phyloP scores from a whole-genome alignment of 2,329 filamentous ascomycete genomes.

The Aureobasidium subglaciale region DNA sequence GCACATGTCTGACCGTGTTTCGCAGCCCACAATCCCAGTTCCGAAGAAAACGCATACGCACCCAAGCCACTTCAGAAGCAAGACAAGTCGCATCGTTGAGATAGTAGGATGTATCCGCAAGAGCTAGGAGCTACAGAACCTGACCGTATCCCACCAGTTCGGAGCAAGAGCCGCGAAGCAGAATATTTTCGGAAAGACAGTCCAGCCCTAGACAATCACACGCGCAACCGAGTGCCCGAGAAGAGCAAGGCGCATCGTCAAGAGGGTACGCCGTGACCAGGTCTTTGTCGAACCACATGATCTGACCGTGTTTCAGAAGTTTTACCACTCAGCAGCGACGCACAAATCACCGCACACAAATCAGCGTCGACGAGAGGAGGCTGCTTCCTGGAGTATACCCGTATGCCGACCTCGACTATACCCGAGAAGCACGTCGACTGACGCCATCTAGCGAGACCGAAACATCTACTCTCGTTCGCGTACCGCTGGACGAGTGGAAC shows the following conservation, averaged over 20 bases:
- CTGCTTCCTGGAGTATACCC: not conserved
- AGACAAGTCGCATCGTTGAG: not conserved
- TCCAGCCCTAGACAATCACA: not conserved
- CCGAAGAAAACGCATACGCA: not conserved
- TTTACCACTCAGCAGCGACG: not conserved
- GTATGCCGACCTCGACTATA: not conserved
- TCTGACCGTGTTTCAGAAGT: not conserved
- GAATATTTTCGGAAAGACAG: not conserved
- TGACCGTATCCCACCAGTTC: not conserved
- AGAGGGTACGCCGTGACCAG: not conserved
- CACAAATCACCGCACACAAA: not conserved
- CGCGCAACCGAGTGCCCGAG: not conserved
- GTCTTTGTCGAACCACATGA: not conserved
- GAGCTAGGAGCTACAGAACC: not conserved
- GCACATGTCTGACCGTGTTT: not conserved
- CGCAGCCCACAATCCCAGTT: not conserved
- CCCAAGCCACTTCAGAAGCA: not conserved
- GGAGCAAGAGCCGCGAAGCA: not conserved
- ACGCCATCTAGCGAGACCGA: not conserved
- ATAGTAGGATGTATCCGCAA: not conserved
- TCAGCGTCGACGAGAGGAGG: not conserved
- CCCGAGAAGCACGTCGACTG: not conserved
- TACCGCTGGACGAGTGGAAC: not conserved
- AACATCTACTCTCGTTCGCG: not conserved
- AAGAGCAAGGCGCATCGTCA: not conserved